Base-by-base conservation (phyloP, 345 rosid species). In the Salix brachista region DNA sequence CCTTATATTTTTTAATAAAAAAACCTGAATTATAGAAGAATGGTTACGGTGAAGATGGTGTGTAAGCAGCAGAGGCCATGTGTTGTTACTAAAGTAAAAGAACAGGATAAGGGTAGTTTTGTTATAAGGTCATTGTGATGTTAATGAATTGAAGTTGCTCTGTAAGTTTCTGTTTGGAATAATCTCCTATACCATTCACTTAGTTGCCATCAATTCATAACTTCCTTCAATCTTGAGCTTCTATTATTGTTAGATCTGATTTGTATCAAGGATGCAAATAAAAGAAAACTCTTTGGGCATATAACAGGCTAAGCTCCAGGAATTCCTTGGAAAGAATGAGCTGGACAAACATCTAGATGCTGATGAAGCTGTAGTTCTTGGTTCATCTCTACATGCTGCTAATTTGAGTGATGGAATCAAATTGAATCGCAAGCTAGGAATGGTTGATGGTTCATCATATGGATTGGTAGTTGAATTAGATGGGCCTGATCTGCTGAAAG, bases 321-420 rank as follows among this genome's bases (percentile, higher is more conserved):
- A 96, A 83, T 94, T 85, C 86, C 89, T 96, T 71, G 97, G 96
- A 78, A 92, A 91, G 85, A 91, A 85, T 82, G 97, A 89, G 70
- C 86, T 96, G 80, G 99, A 88, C 89, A 96, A 85, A 81, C 99
- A 96, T 90, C 86, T 96, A 72, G 99, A 96, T 89, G 97, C 99
- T 75, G 99, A 96, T 86, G 99, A 96, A 85, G 99, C 98, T 65
- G 88, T 91, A 80, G 99, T 90, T 86, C 97, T 96, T 46, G 99
- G 99, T 78, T 81, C 97, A 32, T 77, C 99, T n/a, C 82, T 96
- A 50, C 91, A 86, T 88, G 98, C 99, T 76, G 99, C 99, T 74
- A 96, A 96, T 87, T 76, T 96, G 79, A 96, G 99, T 82, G 99
- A 96, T 89, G 97, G 98, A 79, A 96, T 96, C 80, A 94, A 92